Base-by-base conservation (phyloP, 495 filamentous ascomycete genomes). In the Aspergillus bertholletiae region DNA sequence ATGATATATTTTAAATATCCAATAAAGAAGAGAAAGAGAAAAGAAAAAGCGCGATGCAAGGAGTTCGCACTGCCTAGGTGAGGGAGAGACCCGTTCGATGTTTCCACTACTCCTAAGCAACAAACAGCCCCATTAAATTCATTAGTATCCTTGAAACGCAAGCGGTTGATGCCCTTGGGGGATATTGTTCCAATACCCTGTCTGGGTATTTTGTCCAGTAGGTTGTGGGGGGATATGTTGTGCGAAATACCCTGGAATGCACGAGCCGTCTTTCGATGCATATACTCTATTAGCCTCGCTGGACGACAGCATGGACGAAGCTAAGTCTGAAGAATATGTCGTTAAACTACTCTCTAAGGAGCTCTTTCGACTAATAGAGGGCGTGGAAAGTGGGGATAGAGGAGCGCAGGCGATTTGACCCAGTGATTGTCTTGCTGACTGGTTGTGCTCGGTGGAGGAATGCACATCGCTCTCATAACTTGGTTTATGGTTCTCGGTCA, bases 281-380 rank as follows among this genome's bases (percentile, higher is more conserved):
- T 22, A 37, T 5, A 54, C 20, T 18, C 40, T 37, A 5, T 18
- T 24, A 5, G 54, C 34, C 46, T 58, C 58, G 35, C 27, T 53
- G 8, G 45, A 27, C 11, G 58, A 46, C 21, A 64, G 13, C 13
- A 60, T 56, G 5, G 57, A 46, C 7, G 59, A 44, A 30, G 43
- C 49, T n/a, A 65, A 28, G 7, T 56, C 57, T 1, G 57, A 43
- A 4, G 56, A 60, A 23, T 61, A 62, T 5, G 51, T 46, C 17
- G 63, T 43, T 11, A 62, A 3, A 22, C 49, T 51, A 8, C 57
- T 62, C 37, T 62, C 63, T 34, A 62, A 37, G 26, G 63, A 62
- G 24, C 53, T 57, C 35, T 56, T 54, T 13, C 63, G 59, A 40
- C 59, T 66, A 24, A 48, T 53, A 2, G 53, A 49, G 2, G 53